A percentile compares a stretch with the other conserved stretches of the same genome.
Evolutionary conservation across 2,329 filamentous ascomycete species (phyloP).

Genomic region (Beauveria medogensis): DNA sequence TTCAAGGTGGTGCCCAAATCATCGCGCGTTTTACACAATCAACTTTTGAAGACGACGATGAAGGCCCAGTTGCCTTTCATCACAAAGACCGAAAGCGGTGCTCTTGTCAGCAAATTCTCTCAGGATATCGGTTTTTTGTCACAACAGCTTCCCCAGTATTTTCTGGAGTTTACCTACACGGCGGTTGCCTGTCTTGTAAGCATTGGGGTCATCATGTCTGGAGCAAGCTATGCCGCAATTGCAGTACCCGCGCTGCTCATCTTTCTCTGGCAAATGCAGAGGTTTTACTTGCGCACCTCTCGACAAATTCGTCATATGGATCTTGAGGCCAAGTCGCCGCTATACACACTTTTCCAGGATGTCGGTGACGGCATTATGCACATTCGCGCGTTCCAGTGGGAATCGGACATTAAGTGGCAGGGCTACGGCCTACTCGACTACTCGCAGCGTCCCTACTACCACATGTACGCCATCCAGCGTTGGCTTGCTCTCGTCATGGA

Average conservation of each 20-base stretch:
- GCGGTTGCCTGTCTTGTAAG: constrained; percentile 12
- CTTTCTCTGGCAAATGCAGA: constrained; percentile 23
- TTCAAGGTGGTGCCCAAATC: constrained; percentile 9
- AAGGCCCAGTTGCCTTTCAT: constrained; percentile 11
- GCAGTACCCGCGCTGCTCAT: constrained; percentile 18
- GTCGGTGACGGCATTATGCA: constrained; percentile 36
- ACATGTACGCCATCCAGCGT: constrained; percentile 45
- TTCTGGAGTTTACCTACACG: constrained; percentile 11
- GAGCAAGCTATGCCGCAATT: constrained; percentile 23
- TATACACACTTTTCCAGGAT: constrained; percentile 32
- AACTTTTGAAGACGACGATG: constrained; percentile 8
- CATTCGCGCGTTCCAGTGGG: constrained; percentile 48
- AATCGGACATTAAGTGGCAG: constrained; percentile 30
- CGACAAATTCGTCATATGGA: constrained; percentile 29
- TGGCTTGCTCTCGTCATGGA: constrained; percentile 45
- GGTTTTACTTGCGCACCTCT: constrained; percentile 28
- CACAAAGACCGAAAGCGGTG: constrained; percentile 5
- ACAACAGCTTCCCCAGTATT: constrained; percentile 16
- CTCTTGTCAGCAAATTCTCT: constrained; percentile 17
- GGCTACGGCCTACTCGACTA: constrained; percentile 40
- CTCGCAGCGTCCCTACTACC: constrained; percentile 47
- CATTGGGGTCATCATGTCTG: constrained; percentile 15
- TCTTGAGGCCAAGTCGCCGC: constrained; percentile 26
- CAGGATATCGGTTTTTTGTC: constrained; percentile 22
- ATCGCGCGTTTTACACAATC: constrained; percentile 2